Percentiles rank a stretch among this genome's conserved stretches.
phyloP scores from a whole-genome alignment of 352 stramenopile genomes.

The Globisporangium ultimum region DNA sequence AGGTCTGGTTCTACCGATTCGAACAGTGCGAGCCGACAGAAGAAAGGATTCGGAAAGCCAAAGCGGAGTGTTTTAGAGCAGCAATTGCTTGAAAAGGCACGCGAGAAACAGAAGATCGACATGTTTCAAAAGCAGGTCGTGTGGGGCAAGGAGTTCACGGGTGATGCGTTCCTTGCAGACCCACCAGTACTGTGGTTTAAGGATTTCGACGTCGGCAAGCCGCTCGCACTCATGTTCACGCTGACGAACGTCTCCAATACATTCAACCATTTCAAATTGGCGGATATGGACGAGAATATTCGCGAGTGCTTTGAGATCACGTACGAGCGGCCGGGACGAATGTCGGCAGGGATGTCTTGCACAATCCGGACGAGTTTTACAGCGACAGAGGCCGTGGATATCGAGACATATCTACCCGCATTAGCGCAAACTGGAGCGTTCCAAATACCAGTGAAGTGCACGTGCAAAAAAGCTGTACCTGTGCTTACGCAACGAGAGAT shows the following conservation, averaged over 20 bases:
- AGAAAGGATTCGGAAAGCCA: conserved; percentile 33
- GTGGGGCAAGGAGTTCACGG: conserved; percentile 78
- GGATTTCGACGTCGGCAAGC: conserved; percentile 83
- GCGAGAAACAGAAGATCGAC: conserved; percentile 51
- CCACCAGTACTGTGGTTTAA: conserved; percentile 83
- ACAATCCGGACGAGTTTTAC: conserved; percentile 71
- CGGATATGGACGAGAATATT: conserved; percentile 67
- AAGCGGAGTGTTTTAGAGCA: conserved; percentile 66
- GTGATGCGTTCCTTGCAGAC: conserved; percentile 76
- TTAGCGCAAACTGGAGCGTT: conserved; percentile 81
- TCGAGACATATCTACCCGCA: conserved; percentile 57
- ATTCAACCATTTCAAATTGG: conserved; percentile 90
- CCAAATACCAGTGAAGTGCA: conserved; percentile 74
- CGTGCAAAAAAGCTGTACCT: conserved; percentile 77
- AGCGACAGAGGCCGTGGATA: conserved; percentile 51
- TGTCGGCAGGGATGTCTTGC: conserved; percentile 88
- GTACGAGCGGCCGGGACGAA: conserved; percentile 84
- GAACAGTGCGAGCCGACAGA: background rate
- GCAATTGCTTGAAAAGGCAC: conserved; percentile 37
- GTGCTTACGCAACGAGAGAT: conserved; percentile 41
- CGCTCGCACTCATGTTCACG: conserved; percentile 57
- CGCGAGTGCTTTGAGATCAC: conserved; percentile 86
- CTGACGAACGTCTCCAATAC: conserved; percentile 91
- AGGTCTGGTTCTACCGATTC: background rate
- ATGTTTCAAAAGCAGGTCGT: conserved; percentile 69